Conservation (phyloP, 2,329 filamentous ascomycete genomes). For the Curvularia sp. region DNA sequence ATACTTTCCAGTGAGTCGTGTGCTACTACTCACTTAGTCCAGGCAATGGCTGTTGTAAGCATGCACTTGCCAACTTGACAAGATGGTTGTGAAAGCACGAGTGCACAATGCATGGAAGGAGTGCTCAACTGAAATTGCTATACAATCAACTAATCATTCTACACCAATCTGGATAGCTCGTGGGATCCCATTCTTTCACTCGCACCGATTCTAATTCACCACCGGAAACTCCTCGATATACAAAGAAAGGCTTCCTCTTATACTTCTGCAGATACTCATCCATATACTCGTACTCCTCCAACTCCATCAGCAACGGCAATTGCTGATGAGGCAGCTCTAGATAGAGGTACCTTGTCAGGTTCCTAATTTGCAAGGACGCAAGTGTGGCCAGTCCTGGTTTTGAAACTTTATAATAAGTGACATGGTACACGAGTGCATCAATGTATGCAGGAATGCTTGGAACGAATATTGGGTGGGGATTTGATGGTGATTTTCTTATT, state of each 20-base stretch:
- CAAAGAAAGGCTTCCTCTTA: slow-evolving; percentile 3
- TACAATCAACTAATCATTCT: neutral
- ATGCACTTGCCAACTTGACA: too few relatives aligned
- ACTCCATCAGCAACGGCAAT: slow-evolving; percentile 3
- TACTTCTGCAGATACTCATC: neutral
- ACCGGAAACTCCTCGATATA: neutral
- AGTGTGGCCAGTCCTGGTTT: slow-evolving; percentile 1
- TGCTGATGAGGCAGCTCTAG: slow-evolving; percentile 6
- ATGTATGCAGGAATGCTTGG: neutral
- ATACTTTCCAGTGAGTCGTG: too few relatives aligned
- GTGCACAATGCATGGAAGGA: too few relatives aligned
- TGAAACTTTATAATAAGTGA: neutral
- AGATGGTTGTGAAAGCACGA: too few relatives aligned
- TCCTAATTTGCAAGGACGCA: neutral
- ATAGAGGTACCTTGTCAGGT: slow-evolving; percentile 10
- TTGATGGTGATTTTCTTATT: neutral
- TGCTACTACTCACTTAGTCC: too few relatives aligned
- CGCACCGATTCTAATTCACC: neutral
- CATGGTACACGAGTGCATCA: slow-evolving; percentile 4
- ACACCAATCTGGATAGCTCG: slow-evolving; percentile 7
- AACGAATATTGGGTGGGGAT: neutral
- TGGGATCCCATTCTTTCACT: slow-evolving; percentile 5
- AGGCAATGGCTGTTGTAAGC: too few relatives aligned
- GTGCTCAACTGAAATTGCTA: too few relatives aligned
- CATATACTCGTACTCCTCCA: slow-evolving; percentile 8